Evolutionary conservation across 2,329 filamentous ascomycete genomes (phyloP), one percentile per base, ranked within the genome.

Genomic region (Fusarium zealandicum): DNA sequence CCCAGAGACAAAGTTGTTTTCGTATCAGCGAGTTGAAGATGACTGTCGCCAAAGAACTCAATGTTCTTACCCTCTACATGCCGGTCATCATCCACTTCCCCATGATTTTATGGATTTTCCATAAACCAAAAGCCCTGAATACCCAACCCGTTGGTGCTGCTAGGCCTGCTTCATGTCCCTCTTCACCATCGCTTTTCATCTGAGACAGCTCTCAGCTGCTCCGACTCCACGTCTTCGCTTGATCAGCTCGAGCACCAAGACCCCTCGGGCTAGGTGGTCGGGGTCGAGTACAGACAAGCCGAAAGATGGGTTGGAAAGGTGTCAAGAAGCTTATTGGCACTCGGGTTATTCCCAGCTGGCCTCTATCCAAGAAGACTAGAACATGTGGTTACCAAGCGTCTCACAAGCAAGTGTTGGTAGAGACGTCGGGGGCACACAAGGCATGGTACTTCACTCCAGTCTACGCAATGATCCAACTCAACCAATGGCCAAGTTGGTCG

Each of bases 261-360:
- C 22, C 36, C 27, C 41, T 41, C 47, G 38, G 49, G 35, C 18
- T 27, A 13, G 25, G 39, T 27, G 38, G 38, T 22, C 40, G 30
- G 35, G 30, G 16, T 40, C 25, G 22, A 6, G 16, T 37, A 43
- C 39, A 31, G 43, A 25, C 41, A 32, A 45, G 28, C 48, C 51
- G 49, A 45, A 70, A 51, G 30, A 77, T 77, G 74, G 69, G 69
- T 31, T 76, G 75, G 73, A 73, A 70, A 61, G 69, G 66, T 22
- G 67, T 76, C 44, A 75, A 73, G 59, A 70, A 64, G 17, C 69
- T 67, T 46, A 61, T 76, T n/a, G 68, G 72, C 38, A 67, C 70
- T 40, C 72, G 70, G 54, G 67, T 73, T 42, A 55, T 70, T 20
- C 69, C 69, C 5, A 59, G 70, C 11, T 73, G 67, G 64, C 64